Evolutionary conservation across 805 yeast genomes (phyloP).

Genomic region (Wickerhamomyces sydowiorum): DNA sequence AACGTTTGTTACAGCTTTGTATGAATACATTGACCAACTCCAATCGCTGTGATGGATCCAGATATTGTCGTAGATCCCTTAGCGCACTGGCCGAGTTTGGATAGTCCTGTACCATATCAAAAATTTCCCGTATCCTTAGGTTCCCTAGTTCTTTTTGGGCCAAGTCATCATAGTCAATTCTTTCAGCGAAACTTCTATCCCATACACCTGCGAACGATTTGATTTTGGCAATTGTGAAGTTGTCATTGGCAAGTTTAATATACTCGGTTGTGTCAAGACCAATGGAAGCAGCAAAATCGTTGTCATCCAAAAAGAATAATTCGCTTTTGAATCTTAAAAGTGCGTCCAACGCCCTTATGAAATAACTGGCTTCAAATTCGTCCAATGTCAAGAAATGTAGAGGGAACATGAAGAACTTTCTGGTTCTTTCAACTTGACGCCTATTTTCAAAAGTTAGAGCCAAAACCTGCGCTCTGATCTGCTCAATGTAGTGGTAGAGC

Average conservation of each 20-base stretch:
- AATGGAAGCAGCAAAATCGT: slow-evolving; percentile 12
- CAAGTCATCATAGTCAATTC: slow-evolving; percentile 5
- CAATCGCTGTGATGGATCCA: slow-evolving; percentile 46
- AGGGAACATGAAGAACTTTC: slow-evolving; percentile 19
- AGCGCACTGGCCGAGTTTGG: slow-evolving; percentile 52
- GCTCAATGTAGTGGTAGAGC: slow-evolving; percentile 9
- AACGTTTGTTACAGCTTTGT: slow-evolving; percentile 32
- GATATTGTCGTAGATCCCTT: slow-evolving; percentile 49
- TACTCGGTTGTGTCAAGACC: slow-evolving; percentile 15
- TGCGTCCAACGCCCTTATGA: not conserved
- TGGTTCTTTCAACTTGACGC: slow-evolving; percentile 9
- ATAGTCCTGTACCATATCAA: slow-evolving; percentile 46
- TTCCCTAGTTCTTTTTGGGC: slow-evolving; percentile 11
- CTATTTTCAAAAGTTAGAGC: not conserved
- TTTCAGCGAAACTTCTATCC: slow-evolving; percentile 12
- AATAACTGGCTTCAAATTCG: not conserved
- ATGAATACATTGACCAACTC: slow-evolving; percentile 47
- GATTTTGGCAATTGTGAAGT: slow-evolving; percentile 1
- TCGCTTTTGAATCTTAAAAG: not conserved
- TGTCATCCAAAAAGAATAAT: slow-evolving; percentile 2
- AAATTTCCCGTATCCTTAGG: slow-evolving; percentile 54
- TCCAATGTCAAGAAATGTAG: slow-evolving; percentile 8
- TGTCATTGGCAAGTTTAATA: slow-evolving; percentile 7
- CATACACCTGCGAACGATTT: slow-evolving; percentile 9
- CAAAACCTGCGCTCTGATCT: slow-evolving; percentile 11